These are phyloP conservation scores for Talaromyces sp. DNA, from an alignment of 2,329 filamentous ascomycete genomes.

Conservation along the genomic window DNA sequence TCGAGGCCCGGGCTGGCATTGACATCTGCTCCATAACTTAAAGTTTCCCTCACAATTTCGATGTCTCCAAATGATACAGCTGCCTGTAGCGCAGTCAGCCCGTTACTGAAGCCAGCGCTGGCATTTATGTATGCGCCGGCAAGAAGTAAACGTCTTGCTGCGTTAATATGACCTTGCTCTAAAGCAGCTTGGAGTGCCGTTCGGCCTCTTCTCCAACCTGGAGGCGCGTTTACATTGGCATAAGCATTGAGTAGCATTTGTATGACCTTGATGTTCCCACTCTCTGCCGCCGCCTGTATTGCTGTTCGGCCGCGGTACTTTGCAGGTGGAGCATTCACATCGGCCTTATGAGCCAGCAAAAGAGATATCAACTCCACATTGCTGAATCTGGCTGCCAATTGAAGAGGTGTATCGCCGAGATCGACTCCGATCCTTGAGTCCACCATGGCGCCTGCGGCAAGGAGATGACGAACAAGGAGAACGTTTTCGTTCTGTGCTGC, in stretches of 20 bases:
- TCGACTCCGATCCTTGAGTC: neutral
- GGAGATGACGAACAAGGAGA: neutral
- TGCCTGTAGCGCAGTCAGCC: constrained; percentile 6
- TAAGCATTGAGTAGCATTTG: constrained; percentile 6
- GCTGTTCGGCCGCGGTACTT: neutral
- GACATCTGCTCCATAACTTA: constrained; percentile 19
- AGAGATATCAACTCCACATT: neutral
- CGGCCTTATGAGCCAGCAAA: neutral
- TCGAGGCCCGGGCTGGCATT: constrained; percentile 16
- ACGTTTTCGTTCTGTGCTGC: neutral
- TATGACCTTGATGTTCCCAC: neutral
- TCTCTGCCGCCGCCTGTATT: constrained; percentile 5
- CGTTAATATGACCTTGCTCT: neutral
- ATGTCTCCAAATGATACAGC: neutral
- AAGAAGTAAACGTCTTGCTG: neutral
- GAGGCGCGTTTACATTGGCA: constrained; percentile 21
- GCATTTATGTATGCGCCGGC: constrained; percentile 1
- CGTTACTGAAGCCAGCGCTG: neutral
- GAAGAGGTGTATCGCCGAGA: neutral
- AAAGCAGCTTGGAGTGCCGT: constrained; percentile 24
- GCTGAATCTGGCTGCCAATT: neutral
- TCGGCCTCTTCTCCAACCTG: neutral
- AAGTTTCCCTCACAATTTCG: neutral
- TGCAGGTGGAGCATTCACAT: neutral
- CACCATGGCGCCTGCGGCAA: neutral